These are phyloP conservation scores for Fusarium graminum DNA, from an alignment of 2,329 filamentous ascomycete genomes.

Conservation along the genomic window DNA sequence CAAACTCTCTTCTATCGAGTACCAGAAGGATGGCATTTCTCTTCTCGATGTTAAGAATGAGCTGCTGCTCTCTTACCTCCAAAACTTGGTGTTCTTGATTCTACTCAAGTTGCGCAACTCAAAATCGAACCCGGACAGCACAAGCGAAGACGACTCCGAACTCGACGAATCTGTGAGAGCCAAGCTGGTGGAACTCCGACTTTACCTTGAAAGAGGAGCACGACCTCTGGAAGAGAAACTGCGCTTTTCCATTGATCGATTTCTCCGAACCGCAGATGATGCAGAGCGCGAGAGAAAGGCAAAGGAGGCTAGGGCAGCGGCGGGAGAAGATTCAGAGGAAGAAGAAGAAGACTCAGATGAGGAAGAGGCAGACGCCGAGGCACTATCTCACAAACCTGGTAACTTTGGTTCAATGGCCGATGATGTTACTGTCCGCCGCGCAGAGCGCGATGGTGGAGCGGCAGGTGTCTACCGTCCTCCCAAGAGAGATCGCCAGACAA, in stretches of 20 bases:
- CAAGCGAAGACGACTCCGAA: slow-evolving; percentile 57
- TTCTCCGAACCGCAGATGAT: slow-evolving; percentile 87
- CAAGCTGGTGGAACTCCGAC: slow-evolving; percentile 90
- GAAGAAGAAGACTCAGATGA: slow-evolving; percentile 56
- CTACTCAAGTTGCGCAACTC: slow-evolving; percentile 80
- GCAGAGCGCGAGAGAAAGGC: slow-evolving; percentile 64
- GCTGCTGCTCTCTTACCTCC: slow-evolving; percentile 93
- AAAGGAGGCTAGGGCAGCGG: slow-evolving; percentile 50
- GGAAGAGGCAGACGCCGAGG: slow-evolving; percentile 54
- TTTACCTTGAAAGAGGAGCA: slow-evolving; percentile 94
- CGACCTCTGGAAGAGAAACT: slow-evolving; percentile 89
- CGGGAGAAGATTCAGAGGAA: slow-evolving; percentile 46
- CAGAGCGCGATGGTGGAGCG: slow-evolving; percentile 52
- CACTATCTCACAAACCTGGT: slow-evolving; percentile 44
- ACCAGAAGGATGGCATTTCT: slow-evolving; percentile 90
- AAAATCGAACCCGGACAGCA: slow-evolving; percentile 46
- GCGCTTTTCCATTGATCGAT: slow-evolving; percentile 96
- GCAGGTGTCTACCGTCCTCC: slow-evolving; percentile 90
- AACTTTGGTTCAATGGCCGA: slow-evolving; percentile 51
- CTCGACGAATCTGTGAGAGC: slow-evolving; percentile 77
- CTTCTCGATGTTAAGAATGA: slow-evolving; percentile 97
- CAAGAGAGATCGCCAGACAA: slow-evolving; percentile 85
- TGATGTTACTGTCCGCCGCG: slow-evolving; percentile 50
- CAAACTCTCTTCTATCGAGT: slow-evolving; percentile 71
- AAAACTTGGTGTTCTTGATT: slow-evolving; percentile 91